Evolutionary conservation across 176 grass and related monocot species (phyloP), one percentile per base, ranked within the genome.

Genomic region (Elymus sibiricus): DNA sequence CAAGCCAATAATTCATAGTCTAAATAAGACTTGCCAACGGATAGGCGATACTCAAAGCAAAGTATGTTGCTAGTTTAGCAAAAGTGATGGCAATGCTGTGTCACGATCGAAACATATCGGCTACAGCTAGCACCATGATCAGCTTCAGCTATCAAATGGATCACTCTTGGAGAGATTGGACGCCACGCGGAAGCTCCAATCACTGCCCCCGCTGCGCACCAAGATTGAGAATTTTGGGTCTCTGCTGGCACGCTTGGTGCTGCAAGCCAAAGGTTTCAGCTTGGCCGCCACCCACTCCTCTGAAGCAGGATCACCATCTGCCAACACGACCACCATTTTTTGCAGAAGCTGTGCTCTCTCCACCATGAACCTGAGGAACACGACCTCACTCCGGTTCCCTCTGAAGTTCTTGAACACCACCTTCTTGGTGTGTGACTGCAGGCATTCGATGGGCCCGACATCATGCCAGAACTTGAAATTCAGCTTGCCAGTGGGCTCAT

Each of bases 381-480:
- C 79, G 0, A 90, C 74, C 56, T 86, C 84, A 2, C 74, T 65
- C 31, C 84, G 79, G 4, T 83, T 22, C 10, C 84, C 88, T 72
- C 56, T 59, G 79, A 86, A 86, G 19, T 22, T 25, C 16, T 79
- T 13, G 22, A 90, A 90, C 32, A 86, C 84, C 32, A 90, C 84
- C 42, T 58, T 90, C 17, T 70, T 90, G 64, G 78, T 64, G 64
- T 53, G 79, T 56, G 79, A 73, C 9, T 86, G 65, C 34, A 90
- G 32, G 65, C 79, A 86, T 11, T 74, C 12, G 25, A 90, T 83
- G 55, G 64, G 79, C 10, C 56, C 74, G 1, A 79, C 65, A 22
- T 86, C 84, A 1, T 90, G 64, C 88, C 88, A 90, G 88, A 83
- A 90, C 42, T 90, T 90, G 9, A 70, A 77, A 71, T 86, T 86